Evolutionary conservation across 139 green algal genomes (phyloP).

Genomic region (Diplosphaera chodatii): DNA sequence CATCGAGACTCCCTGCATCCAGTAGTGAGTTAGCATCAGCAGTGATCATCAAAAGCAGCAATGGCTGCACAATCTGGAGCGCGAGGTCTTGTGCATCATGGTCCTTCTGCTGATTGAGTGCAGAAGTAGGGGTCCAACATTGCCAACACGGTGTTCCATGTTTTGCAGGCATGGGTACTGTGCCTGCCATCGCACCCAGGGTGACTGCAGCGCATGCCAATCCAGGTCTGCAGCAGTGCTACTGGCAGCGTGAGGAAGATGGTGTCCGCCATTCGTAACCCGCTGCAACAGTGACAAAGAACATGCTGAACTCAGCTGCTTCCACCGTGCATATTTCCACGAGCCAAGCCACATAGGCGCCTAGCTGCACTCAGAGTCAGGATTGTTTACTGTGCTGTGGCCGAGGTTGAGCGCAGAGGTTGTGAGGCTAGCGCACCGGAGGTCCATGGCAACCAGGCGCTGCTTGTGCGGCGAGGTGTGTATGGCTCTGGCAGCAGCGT

Average conservation of each 20-base stretch:
- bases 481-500: conserved; percentile 25
- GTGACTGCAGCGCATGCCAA: conserved; percentile 7
- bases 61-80: not conserved
- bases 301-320: no score
- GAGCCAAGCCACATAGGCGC: no score
- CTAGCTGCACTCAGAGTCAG: no score
- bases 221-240: conserved; percentile 16
- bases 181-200: not conserved
- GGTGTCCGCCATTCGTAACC: conserved; percentile 33
- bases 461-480: conserved; percentile 17
- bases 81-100: no score
- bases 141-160: no score
- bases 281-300: conserved; percentile 3
- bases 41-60: not conserved
- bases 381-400: no score
- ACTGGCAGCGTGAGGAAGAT: conserved; percentile 30
- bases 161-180: no score
- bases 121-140: no score
- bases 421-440: conserved; percentile 6
- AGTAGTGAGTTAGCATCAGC: no score
- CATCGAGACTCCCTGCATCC: not conserved
- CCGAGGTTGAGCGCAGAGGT: no score
- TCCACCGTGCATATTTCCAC: no score
- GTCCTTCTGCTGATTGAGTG: no score
- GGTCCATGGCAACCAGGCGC: conserved; percentile 33